Evolutionary conservation across 2,329 filamentous ascomycete species (phyloP), one percentile per base, ranked within the genome.

Genomic region (Xylaria sp.): DNA sequence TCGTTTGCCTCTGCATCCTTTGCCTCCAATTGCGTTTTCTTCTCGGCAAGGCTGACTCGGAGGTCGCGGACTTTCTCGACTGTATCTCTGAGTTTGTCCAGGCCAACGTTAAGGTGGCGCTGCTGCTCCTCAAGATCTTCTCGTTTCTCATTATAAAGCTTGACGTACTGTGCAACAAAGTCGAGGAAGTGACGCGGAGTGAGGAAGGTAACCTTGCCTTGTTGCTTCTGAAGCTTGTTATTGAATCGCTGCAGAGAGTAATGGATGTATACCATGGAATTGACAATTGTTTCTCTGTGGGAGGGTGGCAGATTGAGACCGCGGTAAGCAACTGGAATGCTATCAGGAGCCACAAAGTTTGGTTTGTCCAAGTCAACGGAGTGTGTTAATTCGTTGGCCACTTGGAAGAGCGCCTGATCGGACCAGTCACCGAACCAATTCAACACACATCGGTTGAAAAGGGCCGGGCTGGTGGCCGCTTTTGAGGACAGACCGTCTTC

Each of bases 391-490:
- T 99, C 96, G 72, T 93, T 94, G 28, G 93, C 94, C 72, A 99
- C 97, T 81, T 99, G 97, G 90, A 97, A 99, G 23, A 99, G 88
- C 46, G 96, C 97, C 83, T 99, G 96, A 80, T 99, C 96, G 62
- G 96, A 99, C 96, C 96, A 99, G 82, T 99, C 96, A 73, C 96
- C 96, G 80, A 99, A 98, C 96, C 96, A 99, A 83, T 99, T 99
- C 75, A 99, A 91, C 58, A 99, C 96, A 79, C 96, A 99, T 87
- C 96, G 92, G 85, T 99, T 99, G 91, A 99, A 99, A 77, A 99
- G 84, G 50, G 96, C 96, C 69, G 96, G 96, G 87, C 94, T 98
- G 2, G 97, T 99, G 34, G 96, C 97, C 66, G 96, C 96, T 84
- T 98, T 98, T 39, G 94, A 97, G 1, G 93, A 96, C 9, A 99